Base-by-base conservation (phyloP, 257 asterid species). In the Solanum dulcamara region DNA sequence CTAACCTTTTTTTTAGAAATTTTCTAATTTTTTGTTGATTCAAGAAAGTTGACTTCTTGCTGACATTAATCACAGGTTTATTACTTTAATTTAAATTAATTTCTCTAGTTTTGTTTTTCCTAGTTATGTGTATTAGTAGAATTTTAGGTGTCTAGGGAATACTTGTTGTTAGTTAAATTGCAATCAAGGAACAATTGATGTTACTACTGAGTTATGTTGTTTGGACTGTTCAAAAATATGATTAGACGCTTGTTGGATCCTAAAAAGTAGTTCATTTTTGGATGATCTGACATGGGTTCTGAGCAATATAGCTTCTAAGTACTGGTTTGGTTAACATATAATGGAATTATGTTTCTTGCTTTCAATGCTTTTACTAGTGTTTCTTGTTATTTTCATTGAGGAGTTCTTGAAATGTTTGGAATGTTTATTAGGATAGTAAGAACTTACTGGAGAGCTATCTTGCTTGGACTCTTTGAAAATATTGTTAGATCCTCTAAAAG, bases 41-140 rank as follows among this genome's bases (percentile, higher is more conserved):
- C 90, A 72, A 66, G 84, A 84, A 75, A 87, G 40, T 82, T n/a
- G 51, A 37, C 51, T 64, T 24, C 80, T 87, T 84, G 38, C 10
- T 55, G 77, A 80, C 67, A 33, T 18, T 18, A 88, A 80, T 89
- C 89, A 46, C 89, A 88, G 94, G 94, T 91, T 85, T 20, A 86
- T 85, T 86, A n/a, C 55, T 82, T n/a, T 15, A 48, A 5, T 83
- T 66, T 10, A 72, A 40, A 33, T 20, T 18, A 35, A n/a, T 33
- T 17, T 33, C 46, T 67, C 0, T 8, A 68, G 14, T 37, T 40
- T 57, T 38, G 59, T 6, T 30, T 59, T 33, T 57, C 2, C 8
- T 35, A 81, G 15, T 33, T 79, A 46, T n/a, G 35, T 33, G 35
- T n/a, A 26, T 57, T 60, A 81, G 9, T 35, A 12, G 74, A 35